Base-by-base conservation (phyloP, 148 eudicot species). In the Rhododendron henanense region DNA sequence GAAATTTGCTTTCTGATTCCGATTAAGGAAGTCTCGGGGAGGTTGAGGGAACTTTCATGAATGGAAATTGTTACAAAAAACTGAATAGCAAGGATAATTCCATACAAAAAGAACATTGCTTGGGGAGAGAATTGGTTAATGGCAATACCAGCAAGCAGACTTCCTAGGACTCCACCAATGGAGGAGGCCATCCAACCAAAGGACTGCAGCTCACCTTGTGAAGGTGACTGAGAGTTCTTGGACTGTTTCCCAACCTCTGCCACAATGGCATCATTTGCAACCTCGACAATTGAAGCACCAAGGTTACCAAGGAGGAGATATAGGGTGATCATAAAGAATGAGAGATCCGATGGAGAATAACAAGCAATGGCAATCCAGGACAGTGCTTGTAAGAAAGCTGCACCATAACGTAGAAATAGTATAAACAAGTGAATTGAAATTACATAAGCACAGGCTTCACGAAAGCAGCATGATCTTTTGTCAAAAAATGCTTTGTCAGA, bases 261-360 rank as follows among this genome's bases (percentile, higher is more conserved):
- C 41, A 97, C 98, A 44, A 97, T 93, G 81, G 99, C 99, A 88
- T 96, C 99, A 84, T 95, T 96, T 65, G 99, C 98, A 81, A 96
- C 99, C 88, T 96, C 99, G 28, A 90, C 93, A 85, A 96, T 73
- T 19, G 98, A 94, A 63, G 98, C 98, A 53, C 99, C 99, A 76
- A 96, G 88, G 86, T 96, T 96, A 8, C 98, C 91, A 19, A 96
- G 91, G 48, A 96, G 96, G 79, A 96, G 98, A 91, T 90, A 96
- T 25, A 96, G 61, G 19, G 95, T 92, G 63, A 96, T 77, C 50
- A 88, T 90, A 53, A 89, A 89, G 85, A 97, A 88, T 81, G 98
- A 95, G 81, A 93, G 90, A 83, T 92, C 87, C 23, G 94, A 89
- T 15, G 93, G 88, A 6, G 97, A 89, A 84, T 91, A 88, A 63